A percentile compares a stretch with the other conserved stretches of the same genome.
phyloP scores from a whole-genome alignment of 139 green algal species.

The Trebouxia sp. region DNA sequence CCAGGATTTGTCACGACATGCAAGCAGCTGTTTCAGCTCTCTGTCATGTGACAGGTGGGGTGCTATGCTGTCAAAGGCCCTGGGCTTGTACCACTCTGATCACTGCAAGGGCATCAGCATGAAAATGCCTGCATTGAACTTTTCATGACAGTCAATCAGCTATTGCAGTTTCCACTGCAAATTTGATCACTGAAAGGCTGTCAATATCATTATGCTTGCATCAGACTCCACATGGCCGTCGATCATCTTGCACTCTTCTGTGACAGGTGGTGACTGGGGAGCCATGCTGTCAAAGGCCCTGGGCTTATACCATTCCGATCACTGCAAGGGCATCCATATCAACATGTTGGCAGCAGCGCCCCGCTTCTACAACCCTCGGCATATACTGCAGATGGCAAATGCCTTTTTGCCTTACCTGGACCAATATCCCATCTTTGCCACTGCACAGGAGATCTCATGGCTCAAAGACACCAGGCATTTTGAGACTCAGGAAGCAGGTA shows the following conservation, averaged over 20 bases:
- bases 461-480: not conserved
- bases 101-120: conserved; percentile 30
- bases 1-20: too few species aligned
- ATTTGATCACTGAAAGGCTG: not conserved
- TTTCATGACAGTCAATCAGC: too few species aligned
- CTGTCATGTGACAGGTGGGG: too few species aligned
- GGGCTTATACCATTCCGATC: not conserved
- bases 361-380: not conserved
- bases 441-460: not conserved
- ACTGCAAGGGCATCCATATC: conserved; percentile 29
- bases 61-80: not conserved
- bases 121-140: conserved; percentile 25
- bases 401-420: conserved; percentile 3
- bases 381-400: not conserved
- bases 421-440: not conserved
- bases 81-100: conserved; percentile 6
- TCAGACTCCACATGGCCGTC: not conserved
- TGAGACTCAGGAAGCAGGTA: not conserved
- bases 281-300: conserved; percentile 9
- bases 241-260: not conserved
- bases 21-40: too few species aligned
- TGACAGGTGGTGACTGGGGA: conserved; percentile 37
- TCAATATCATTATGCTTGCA: not conserved
- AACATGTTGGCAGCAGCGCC: conserved; percentile 25
- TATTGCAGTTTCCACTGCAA: too few species aligned